These are phyloP conservation scores for Pleurotus platypus DNA, from an alignment of 768 basidiomycete species.

Conservation along the genomic window DNA sequence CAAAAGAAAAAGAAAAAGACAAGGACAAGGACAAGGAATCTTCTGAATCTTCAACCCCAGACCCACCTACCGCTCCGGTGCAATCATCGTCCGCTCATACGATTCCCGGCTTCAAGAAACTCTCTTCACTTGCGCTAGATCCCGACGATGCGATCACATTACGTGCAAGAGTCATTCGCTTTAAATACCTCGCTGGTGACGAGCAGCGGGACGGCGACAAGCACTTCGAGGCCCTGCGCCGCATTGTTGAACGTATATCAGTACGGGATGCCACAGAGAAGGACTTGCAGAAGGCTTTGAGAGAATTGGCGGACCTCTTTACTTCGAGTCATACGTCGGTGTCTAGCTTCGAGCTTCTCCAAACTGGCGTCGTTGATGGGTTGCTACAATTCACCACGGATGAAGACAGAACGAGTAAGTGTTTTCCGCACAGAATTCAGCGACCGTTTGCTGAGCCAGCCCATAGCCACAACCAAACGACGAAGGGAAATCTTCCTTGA, in stretches of 20 bases:
- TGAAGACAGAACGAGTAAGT: conserved; percentile 54
- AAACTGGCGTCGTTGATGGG: conserved; percentile 90
- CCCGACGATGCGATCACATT: conserved; percentile 90
- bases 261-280: conserved; percentile 54
- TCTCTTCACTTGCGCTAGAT: conserved; percentile 66
- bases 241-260: conserved; percentile 64
- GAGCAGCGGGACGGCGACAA: conserved; percentile 56
- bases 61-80: conserved; percentile 29
- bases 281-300: conserved; percentile 56
- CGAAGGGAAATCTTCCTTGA: conserved; percentile 81
- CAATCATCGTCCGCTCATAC: conserved; percentile 31
- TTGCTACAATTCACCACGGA: conserved; percentile 80
- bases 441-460: conserved; percentile 8
- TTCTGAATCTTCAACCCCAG: conserved; percentile 32
- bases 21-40: conserved; percentile 43
- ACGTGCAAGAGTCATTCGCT: conserved; percentile 85
- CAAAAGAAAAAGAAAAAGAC: conserved; percentile 31
- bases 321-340: conserved; percentile 72
- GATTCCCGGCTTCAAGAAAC: conserved; percentile 65
- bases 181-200: conserved; percentile 67
- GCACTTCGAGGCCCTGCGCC: conserved; percentile 59
- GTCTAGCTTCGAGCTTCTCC: conserved; percentile 93
- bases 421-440: conserved; percentile 1
- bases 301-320: conserved; percentile 80
- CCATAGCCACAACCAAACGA: conserved; percentile 54